These are phyloP conservation scores for Diutina sp. DNA, from an alignment of 1,139 yeast species.

Conservation along the genomic window DNA sequence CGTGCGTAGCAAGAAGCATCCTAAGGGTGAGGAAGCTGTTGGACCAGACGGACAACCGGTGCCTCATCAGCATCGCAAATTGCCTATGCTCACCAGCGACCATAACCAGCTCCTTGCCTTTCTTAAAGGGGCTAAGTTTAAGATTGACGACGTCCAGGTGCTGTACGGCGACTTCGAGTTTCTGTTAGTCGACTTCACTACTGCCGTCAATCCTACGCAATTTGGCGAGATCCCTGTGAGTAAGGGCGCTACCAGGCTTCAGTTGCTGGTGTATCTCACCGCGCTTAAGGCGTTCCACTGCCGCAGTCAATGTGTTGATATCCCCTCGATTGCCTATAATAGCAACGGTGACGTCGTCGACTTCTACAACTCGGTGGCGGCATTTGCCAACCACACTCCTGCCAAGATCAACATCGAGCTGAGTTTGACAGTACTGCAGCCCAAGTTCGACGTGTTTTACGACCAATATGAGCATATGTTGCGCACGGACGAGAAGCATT, in stretches of 20 bases:
- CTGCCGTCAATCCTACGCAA: slow-evolving; percentile 7
- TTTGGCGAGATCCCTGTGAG: slow-evolving; percentile 5
- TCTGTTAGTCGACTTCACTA: slow-evolving; percentile 12
- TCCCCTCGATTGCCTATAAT: slow-evolving; percentile 22
- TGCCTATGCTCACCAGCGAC: background rate
- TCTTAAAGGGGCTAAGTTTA: slow-evolving; percentile 6
- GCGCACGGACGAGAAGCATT: slow-evolving; percentile 2
- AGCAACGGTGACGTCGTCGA: slow-evolving; percentile 7
- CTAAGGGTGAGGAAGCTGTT: slow-evolving; percentile 2
- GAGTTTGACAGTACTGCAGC: slow-evolving; percentile 14
- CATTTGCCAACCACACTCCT: slow-evolving; percentile 5
- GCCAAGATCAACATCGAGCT: slow-evolving; percentile 9
- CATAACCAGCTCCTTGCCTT: background rate
- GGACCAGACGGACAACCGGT: background rate
- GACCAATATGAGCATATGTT: slow-evolving; percentile 19
- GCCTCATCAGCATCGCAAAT: background rate
- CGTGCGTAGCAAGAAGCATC: background rate
- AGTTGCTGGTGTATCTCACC: slow-evolving; percentile 12
- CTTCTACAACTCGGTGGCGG: slow-evolving; percentile 6
- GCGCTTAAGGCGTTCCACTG: slow-evolving; percentile 18
- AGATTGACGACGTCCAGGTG: slow-evolving; percentile 21
- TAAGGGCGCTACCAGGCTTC: slow-evolving; percentile 3
- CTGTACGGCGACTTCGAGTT: slow-evolving; percentile 10
- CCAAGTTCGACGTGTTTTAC: slow-evolving; percentile 23
- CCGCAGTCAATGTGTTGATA: slow-evolving; percentile 19